These are phyloP conservation scores for Trichophyton schoenleinii DNA, from an alignment of 2,329 filamentous ascomycete genomes.

Conservation along the genomic window DNA sequence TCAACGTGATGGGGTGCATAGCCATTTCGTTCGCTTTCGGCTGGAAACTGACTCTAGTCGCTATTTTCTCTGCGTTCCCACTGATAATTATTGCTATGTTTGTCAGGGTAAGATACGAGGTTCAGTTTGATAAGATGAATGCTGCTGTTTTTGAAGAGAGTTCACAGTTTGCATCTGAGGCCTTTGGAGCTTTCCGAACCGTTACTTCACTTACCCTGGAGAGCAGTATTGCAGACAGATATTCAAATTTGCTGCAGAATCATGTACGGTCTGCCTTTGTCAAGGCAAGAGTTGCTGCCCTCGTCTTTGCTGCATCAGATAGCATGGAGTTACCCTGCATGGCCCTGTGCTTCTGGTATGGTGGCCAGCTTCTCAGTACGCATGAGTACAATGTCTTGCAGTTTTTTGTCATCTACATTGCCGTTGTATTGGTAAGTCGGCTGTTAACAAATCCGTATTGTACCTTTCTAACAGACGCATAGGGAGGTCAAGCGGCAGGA, in stretches of 20 bases:
- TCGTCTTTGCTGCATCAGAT: constrained; percentile 58
- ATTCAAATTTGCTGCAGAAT: constrained; percentile 43
- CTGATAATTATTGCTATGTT: constrained; percentile 39
- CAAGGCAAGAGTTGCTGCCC: constrained; percentile 49
- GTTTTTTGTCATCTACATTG: constrained; percentile 52
- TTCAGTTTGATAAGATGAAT: constrained; percentile 57
- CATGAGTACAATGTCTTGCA: constrained; percentile 36
- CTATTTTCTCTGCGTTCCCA: constrained; percentile 47
- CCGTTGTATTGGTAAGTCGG: constrained; percentile 39
- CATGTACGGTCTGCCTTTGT: constrained; percentile 50
- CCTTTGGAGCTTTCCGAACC: constrained; percentile 61
- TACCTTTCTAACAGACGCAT: neutral
- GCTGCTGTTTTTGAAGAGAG: constrained; percentile 56
- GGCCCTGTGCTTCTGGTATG: constrained; percentile 54
- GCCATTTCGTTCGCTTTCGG: constrained; percentile 58
- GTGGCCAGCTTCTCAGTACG: constrained; percentile 44
- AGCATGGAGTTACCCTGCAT: constrained; percentile 52
- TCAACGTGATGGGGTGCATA: constrained; percentile 53
- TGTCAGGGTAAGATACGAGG: constrained; percentile 49
- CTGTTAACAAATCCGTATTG: neutral
- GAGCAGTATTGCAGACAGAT: constrained; percentile 49
- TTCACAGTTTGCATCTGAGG: constrained; percentile 62
- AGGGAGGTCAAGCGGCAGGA: constrained; percentile 55
- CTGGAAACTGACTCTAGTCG: constrained; percentile 64
- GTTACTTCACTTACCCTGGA: constrained; percentile 60